Evolutionary conservation across 331 rosid genomes (phyloP).

Genomic region (Malus hybrid): DNA sequence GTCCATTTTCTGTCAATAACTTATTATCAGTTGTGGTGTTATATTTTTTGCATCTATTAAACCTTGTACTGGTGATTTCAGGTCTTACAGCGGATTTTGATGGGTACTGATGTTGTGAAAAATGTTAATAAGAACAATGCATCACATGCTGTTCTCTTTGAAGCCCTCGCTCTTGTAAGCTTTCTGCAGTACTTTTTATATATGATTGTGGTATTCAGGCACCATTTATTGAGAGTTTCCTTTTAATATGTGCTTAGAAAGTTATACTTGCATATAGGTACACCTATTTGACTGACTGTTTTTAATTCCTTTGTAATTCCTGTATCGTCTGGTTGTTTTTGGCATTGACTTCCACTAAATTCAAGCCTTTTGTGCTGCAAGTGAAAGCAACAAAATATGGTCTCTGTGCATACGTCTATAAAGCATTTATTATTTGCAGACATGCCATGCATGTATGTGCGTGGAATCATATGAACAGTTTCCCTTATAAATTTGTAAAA

Average conservation of each 20-base stretch:
- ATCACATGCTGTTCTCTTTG: constrained; percentile 98
- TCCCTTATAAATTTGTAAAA: neutral
- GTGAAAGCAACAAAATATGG: neutral
- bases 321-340: neutral
- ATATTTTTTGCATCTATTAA: constrained; percentile 10
- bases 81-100: constrained; percentile 96
- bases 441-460: too few species aligned
- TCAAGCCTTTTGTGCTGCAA: neutral
- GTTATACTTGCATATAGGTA: neutral
- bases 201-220: neutral
- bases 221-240: neutral
- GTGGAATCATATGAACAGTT: neutral
- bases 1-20: constrained; percentile 31
- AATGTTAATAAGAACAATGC: constrained; percentile 99
- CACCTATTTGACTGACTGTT: neutral
- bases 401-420: neutral
- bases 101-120: constrained; percentile 99
- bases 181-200: neutral
- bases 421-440: too few species aligned
- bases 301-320: neutral
- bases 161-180: constrained; percentile 98
- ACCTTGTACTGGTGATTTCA: constrained; percentile 39
- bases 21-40: neutral
- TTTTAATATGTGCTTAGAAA: neutral
- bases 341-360: neutral